These are phyloP conservation scores for Candida mesenterica DNA, from an alignment of 1,139 yeast species.

Conservation along the genomic window DNA sequence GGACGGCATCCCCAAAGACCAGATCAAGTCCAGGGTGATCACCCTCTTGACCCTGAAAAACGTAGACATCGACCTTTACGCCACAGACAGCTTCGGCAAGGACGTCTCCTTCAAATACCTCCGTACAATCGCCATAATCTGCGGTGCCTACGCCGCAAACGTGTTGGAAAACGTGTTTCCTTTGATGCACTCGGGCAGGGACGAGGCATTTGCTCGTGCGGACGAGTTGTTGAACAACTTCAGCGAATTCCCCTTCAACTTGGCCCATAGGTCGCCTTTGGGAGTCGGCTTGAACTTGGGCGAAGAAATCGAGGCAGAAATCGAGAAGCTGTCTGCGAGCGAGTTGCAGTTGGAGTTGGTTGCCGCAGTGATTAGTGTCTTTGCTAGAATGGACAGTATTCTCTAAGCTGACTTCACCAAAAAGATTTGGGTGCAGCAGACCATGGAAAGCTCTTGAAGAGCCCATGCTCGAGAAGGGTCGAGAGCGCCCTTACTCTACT, in stretches of 20 bases:
- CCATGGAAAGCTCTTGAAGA: background rate
- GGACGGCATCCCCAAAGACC: constrained; percentile 78
- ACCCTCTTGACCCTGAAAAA: constrained; percentile 71
- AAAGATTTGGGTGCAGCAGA: no score
- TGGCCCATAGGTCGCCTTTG: constrained; percentile 52
- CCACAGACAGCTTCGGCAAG: constrained; percentile 64
- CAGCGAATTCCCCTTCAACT: constrained; percentile 81
- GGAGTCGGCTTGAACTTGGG: constrained; percentile 79
- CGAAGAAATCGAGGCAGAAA: constrained; percentile 65
- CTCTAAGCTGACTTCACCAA: no score
- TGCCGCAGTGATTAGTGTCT: constrained; percentile 77
- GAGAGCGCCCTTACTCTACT: no score
- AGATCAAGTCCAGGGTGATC: constrained; percentile 71
- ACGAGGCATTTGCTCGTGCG: constrained; percentile 88
- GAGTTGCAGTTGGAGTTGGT: constrained; percentile 82
- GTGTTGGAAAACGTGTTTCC: constrained; percentile 88
- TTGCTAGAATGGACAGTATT: constrained; percentile 58
- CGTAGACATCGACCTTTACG: constrained; percentile 47
- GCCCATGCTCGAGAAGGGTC: background rate
- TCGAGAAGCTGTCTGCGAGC: constrained; percentile 51
- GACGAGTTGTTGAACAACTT: constrained; percentile 84
- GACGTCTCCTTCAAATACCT: constrained; percentile 67
- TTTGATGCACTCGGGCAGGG: constrained; percentile 85
- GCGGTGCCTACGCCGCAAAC: constrained; percentile 93
- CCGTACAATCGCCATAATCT: constrained; percentile 78